A percentile compares a stretch with the other conserved stretches of the same genome.
Conservation (phyloP, 2,329 filamentous ascomycete genomes). For the Rugonectria rugulosa region DNA sequence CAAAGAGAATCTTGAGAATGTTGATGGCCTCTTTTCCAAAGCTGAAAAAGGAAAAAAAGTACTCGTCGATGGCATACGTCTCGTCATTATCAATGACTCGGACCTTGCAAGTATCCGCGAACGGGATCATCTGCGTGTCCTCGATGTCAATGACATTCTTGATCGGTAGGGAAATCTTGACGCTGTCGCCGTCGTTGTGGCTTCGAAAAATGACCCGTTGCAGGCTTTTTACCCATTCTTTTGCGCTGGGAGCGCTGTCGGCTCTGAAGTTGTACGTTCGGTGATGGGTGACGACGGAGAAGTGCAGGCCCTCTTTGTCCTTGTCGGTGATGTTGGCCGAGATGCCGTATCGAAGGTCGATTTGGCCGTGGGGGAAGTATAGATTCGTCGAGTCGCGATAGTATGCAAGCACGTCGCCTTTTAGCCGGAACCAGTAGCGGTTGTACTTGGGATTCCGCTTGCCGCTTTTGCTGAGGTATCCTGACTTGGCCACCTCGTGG, state of each 20-base stretch:
- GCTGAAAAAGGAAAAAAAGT: slow-evolving; percentile 96
- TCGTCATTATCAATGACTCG: slow-evolving; percentile 93
- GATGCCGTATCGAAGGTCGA: slow-evolving; percentile 91
- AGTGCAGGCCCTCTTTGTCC: slow-evolving; percentile 78
- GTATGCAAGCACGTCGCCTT: slow-evolving; percentile 91
- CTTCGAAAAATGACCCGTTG: slow-evolving; percentile 95
- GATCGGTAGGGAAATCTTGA: slow-evolving; percentile 93
- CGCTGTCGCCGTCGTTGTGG: slow-evolving; percentile 94
- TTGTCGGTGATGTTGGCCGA: slow-evolving; percentile 82
- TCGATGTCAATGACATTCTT: slow-evolving; percentile 92
- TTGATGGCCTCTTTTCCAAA: slow-evolving; percentile 84
- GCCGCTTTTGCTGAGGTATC: slow-evolving; percentile 87
- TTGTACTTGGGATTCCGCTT: slow-evolving; percentile 87
- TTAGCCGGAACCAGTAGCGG: slow-evolving; percentile 92
- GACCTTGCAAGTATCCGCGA: slow-evolving; percentile 93
- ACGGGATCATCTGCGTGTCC: slow-evolving; percentile 87
- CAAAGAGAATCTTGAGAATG: slow-evolving; percentile 76
- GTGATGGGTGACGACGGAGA: slow-evolving; percentile 82
- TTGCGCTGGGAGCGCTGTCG: slow-evolving; percentile 86
- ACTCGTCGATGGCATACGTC: slow-evolving; percentile 96
- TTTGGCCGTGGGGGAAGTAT: slow-evolving; percentile 91
- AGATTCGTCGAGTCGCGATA: slow-evolving; percentile 83
- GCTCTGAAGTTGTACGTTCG: slow-evolving; percentile 88
- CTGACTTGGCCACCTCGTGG: slow-evolving; percentile 81
- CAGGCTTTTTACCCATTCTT: slow-evolving; percentile 94